phyloP scores from a whole-genome alignment of 768 basidiomycete genomes.

The Trametes sanguinea region DNA sequence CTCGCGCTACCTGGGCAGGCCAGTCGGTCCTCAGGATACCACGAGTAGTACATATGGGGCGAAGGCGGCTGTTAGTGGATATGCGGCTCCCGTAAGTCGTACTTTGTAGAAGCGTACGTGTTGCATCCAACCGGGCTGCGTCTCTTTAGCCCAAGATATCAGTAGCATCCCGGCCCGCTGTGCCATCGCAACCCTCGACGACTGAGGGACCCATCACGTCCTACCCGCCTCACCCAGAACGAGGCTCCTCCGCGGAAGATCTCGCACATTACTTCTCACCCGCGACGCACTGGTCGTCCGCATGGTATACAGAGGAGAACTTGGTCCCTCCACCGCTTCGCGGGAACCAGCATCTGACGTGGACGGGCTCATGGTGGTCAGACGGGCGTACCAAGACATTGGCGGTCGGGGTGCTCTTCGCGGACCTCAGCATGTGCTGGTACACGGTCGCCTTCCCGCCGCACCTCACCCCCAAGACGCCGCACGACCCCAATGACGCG shows the following conservation, averaged over 20 bases:
- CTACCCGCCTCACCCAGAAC: constrained; percentile 36
- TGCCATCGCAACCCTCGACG: neutral
- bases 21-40: constrained; percentile 9
- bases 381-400: constrained; percentile 34
- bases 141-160: neutral
- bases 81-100: constrained; percentile 11
- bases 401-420: constrained; percentile 44
- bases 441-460: constrained; percentile 43
- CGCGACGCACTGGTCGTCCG: constrained; percentile 40
- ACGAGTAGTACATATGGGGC: neutral
- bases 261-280: constrained; percentile 49
- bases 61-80: constrained; percentile 17
- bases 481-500: constrained; percentile 34
- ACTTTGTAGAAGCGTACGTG: neutral
- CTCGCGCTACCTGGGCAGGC: constrained; percentile 42
- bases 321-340: constrained; percentile 39
- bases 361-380: constrained; percentile 33
- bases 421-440: constrained; percentile 54
- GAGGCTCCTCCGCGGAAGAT: constrained; percentile 44
- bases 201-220: constrained; percentile 26
- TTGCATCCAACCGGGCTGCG: neutral
- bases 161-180: neutral
- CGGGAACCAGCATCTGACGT: constrained; percentile 13
- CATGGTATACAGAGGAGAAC: constrained; percentile 41
- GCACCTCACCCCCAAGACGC: constrained; percentile 16